Base-by-base conservation (phyloP, 495 filamentous ascomycete genomes). In the Tuber indicum region DNA sequence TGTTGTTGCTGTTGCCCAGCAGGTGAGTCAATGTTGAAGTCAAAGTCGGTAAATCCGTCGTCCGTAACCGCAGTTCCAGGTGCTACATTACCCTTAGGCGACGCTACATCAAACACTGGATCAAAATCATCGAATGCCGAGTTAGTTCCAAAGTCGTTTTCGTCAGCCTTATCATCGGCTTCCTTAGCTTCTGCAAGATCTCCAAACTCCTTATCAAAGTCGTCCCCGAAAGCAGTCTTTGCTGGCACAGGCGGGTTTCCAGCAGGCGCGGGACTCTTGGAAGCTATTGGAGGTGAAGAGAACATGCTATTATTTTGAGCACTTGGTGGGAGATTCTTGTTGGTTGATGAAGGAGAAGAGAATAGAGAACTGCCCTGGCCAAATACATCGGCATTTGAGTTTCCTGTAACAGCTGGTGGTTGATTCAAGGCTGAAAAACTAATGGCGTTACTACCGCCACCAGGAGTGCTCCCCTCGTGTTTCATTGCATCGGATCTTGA, bases 101-200 rank as follows among this genome's bases (percentile, higher is more conserved):
- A 58, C 86, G 87, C 78, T 85, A 87, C 87, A 79, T 91, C 90
- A 78, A 91, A 92, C 36, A 89, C 87, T 2, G 89, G 87, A 79
- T 91, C 90, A 84, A 92, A 89, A 79, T 92, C 91, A 83, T 91
- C 86, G 70, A 92, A 85, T 19, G 74, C 78, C 10, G 87, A 89
- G 70, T 88, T 85, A 81, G 86, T 88, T 75, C 87, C 91, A 85
- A 96, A 97, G 76, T 96, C 94, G 77, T 93, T 91, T 78, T 92
- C 90, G n/a, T 86, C 85, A 23, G 81, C 84, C 58, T 89, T 87
- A 9, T 92, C 92, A n/a, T 94, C 93, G 17, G 90, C 92, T 83
- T 98, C 96, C 78, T 95, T 94, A 32, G 93, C 93, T 78, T 98
- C 94, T 75, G 92, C 89, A 19, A 98, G 88, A 75, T 93, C 94